Base-by-base conservation (phyloP, 306 rosid species). In the Carpinus viminea region DNA sequence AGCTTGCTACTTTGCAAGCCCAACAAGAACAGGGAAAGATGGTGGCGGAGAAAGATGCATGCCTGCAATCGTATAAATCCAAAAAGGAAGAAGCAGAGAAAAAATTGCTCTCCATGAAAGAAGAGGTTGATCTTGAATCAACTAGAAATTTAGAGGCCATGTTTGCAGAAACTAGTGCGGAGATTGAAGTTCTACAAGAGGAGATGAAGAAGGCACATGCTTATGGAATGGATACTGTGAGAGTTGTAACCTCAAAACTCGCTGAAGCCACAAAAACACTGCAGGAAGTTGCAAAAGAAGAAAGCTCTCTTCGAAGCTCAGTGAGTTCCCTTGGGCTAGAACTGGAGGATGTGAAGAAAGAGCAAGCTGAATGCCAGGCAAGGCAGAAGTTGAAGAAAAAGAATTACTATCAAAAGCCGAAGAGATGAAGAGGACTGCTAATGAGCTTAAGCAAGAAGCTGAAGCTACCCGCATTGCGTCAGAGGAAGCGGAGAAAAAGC, bases 161-260 rank as follows among this genome's bases (percentile, higher is more conserved):
- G 55, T 89, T 92, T 56, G 87, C 74, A 12, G 75, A 90, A 76
- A 85, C 91, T 54, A 87, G 52, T 21, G 85, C 78, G 2, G 96
- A 87, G 78, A 86, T 94, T 60, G 97, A 90, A 61, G 76, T 43
- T 55, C 68, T 87, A 4, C 96, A 88, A 76, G 90, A 82, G 84
- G 79, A 90, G 76, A 88, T 92, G 88, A 88, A 71, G 78, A 85
- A 80, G 83, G 74, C 85, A 6, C 98, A 92, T 77, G 91, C 88
- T 68, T 77, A 84, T 56, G 92, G 89, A 83, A 92, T 92, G 94
- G 87, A 88, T 16, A 70, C 89, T 0, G 82, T 88, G 59, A 88
- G 84, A 75, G 73, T 70, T 15, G 70, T 89, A 15, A 85, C 91
- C 12, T 65, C 77, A 38, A 92, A 92, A 80, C 93, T 92, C 59